phyloP scores from a whole-genome alignment of 2,329 filamentous ascomycete genomes.

The Ophiostoma ulmi region DNA sequence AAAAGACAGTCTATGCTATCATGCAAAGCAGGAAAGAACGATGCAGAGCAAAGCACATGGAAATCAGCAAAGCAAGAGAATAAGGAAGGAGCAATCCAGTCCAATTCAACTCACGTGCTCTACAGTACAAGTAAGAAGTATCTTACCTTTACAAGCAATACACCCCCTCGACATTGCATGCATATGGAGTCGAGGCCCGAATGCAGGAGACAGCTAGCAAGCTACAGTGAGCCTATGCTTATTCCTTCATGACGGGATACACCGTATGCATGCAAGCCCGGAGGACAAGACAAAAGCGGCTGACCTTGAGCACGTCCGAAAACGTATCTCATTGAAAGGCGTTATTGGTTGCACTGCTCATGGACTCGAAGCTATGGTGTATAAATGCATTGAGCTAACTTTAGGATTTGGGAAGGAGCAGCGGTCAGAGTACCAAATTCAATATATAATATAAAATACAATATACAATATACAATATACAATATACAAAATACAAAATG shows the following conservation, averaged over 20 bases:
- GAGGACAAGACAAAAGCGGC: not conserved
- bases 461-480: not conserved
- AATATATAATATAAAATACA: not conserved
- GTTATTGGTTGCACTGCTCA: not conserved
- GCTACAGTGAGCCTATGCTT: not conserved
- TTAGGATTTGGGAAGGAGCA: not conserved
- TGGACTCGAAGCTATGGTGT: not conserved
- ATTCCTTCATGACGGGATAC: not conserved
- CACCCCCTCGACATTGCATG: not conserved
- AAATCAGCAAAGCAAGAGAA: not conserved
- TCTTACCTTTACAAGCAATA: not conserved
- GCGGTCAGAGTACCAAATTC: too few species aligned
- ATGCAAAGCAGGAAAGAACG: not conserved
- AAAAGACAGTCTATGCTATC: not conserved
- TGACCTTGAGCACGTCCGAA: constrained; percentile 6
- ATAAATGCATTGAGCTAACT: not conserved
- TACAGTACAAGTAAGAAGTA: not conserved
- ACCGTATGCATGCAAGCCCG: constrained; percentile 5
- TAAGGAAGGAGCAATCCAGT: not conserved
- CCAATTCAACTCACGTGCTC: not conserved
- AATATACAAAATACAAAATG: not conserved
- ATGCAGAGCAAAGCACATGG: not conserved
- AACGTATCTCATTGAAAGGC: not conserved
- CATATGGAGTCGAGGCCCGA: not conserved
- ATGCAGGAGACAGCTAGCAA: not conserved